phyloP scores from a whole-genome alignment of 1,139 yeast species.

The Debaryomycetaceae sp. region DNA sequence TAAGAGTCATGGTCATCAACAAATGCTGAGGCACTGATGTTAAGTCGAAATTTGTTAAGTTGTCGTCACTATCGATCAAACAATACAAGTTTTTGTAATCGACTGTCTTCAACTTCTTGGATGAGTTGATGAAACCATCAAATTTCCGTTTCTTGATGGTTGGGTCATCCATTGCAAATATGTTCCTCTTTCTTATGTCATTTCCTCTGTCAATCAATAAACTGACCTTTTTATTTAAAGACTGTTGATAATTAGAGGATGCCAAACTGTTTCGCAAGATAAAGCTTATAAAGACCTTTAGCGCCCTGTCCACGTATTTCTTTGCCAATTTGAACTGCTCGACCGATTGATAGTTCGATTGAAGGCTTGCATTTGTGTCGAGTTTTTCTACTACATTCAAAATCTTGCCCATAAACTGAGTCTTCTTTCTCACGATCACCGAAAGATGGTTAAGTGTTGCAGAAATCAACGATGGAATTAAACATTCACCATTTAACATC shows the following conservation, averaged over 20 bases:
- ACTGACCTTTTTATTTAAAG: conserved; percentile 26
- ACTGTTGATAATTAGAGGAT: conserved; percentile 26
- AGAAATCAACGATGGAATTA: conserved; percentile 54
- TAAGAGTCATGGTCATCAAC: conserved; percentile 61
- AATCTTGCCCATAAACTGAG: conserved; percentile 47
- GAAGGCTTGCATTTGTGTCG: conserved; percentile 37
- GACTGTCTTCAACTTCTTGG: conserved; percentile 25
- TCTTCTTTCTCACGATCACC: conserved; percentile 53
- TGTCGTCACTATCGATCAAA: conserved; percentile 59
- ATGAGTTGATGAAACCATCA: conserved; percentile 31
- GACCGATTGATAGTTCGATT: conserved; percentile 43
- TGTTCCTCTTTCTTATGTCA: conserved; percentile 40
- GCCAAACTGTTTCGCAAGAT: conserved; percentile 33
- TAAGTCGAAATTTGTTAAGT: conserved; percentile 64
- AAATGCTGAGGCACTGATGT: conserved; percentile 63
- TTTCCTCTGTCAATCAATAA: conserved; percentile 36
- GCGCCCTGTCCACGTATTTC: conserved; percentile 40
- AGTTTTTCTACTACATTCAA: conserved; percentile 36
- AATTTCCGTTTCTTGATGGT: conserved; percentile 37
- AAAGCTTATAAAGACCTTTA: conserved; percentile 36
- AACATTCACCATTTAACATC: conserved; percentile 51
- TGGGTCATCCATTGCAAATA: conserved; percentile 28
- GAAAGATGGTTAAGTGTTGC: conserved; percentile 54
- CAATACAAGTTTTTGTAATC: conserved; percentile 50
- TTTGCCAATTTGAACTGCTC: conserved; percentile 41